These are phyloP conservation scores for Theobroma grandiflorum DNA, from an alignment of 441 rosid species.

Conservation along the genomic window DNA sequence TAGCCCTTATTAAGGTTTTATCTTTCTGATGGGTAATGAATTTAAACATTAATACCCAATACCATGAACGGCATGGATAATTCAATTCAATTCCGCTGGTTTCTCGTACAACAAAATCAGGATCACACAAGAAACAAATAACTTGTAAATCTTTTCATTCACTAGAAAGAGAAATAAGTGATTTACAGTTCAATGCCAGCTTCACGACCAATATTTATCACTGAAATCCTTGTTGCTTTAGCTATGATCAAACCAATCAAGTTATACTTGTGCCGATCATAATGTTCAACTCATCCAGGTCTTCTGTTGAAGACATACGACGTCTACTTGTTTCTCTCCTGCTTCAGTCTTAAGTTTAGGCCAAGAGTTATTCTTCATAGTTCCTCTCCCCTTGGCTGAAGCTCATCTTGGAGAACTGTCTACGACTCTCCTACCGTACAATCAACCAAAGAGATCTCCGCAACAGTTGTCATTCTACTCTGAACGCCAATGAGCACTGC, in stretches of 20 bases:
- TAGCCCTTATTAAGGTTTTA: not conserved
- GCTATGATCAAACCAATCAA: not conserved
- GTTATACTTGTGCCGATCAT: not conserved
- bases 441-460: not conserved
- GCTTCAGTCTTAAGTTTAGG: not conserved
- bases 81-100: not conserved
- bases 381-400: not conserved
- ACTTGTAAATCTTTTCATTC: not conserved
- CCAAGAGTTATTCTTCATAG: not conserved
- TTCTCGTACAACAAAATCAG: not conserved
- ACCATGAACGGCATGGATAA: not conserved
- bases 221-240: not conserved
- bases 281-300: not conserved
- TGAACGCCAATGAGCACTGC: not conserved
- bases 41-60: not conserved
- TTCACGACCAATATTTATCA: not conserved
- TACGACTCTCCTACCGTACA: not conserved
- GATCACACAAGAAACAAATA: not conserved
- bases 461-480: not conserved
- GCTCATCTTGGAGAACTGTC: not conserved
- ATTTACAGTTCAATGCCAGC: not conserved
- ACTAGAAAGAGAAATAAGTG: not conserved
- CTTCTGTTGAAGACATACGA: not conserved
- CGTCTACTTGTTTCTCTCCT: not conserved
- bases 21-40: not conserved